Percentiles rank a stretch among this genome's conserved stretches.
phyloP scores from a whole-genome alignment of 129 eudicot species.

The Escallonia rubra region DNA sequence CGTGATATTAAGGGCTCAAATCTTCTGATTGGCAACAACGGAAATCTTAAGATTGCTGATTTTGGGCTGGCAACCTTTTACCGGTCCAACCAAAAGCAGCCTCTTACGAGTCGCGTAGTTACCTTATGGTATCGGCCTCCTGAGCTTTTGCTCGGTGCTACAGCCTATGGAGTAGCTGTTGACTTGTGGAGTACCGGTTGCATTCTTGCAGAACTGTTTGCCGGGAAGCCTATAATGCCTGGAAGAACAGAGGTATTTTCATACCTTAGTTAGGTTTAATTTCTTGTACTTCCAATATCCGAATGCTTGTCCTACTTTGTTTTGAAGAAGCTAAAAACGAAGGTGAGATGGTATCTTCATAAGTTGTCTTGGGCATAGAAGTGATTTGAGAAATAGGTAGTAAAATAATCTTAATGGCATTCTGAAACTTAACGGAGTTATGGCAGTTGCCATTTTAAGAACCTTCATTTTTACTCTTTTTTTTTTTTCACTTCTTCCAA shows the following conservation, averaged over 20 bases:
- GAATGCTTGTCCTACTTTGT: not conserved
- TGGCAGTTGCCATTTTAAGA: no score
- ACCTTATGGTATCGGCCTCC: conserved; percentile 79
- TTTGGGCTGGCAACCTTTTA: conserved; percentile 61
- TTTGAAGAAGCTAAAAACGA: no score
- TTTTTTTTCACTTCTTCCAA: no score
- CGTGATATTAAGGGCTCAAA: conserved; percentile 71
- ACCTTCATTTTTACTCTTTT: no score
- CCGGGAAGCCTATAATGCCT: conserved; percentile 64
- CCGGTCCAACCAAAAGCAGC: conserved; percentile 41
- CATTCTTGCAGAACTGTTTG: conserved; percentile 62
- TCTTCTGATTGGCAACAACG: conserved; percentile 53
- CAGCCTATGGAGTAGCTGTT: conserved; percentile 60
- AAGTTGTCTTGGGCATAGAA: no score
- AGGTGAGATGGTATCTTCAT: no score
- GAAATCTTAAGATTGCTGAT: conserved; percentile 65
- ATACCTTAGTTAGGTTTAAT: not conserved
- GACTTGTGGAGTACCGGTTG: conserved; percentile 80
- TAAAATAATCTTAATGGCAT: no score
- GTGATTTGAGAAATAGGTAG: no score
- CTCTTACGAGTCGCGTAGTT: conserved; percentile 67
- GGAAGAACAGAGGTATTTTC: conserved; percentile 73
- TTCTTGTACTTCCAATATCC: not conserved
- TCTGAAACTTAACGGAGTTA: no score
- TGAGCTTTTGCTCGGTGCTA: conserved; percentile 64